Percentiles rank a stretch among this genome's conserved stretches.
Conservation (phyloP, 352 stramenopile genomes). For the Phytophthora foliorum region DNA sequence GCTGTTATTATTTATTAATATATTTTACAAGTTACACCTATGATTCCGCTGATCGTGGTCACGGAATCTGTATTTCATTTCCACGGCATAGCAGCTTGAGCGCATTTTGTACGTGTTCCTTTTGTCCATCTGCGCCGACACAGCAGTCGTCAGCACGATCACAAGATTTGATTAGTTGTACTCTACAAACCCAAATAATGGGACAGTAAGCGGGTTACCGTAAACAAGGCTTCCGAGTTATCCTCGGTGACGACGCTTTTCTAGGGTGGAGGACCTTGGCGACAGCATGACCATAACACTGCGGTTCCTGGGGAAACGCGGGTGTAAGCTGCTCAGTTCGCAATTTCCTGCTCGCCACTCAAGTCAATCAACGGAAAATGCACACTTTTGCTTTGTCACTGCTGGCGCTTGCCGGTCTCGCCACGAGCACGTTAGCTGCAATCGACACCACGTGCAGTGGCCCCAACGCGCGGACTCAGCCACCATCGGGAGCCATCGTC, state of each 20-base stretch:
- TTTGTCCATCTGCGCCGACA: background rate
- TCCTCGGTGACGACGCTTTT: too few species aligned
- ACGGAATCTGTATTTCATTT: background rate
- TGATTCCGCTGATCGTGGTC: too few species aligned
- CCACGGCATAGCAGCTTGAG: background rate
- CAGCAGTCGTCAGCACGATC: background rate
- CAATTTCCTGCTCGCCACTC: background rate
- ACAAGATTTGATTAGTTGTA: background rate
- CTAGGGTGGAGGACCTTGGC: too few species aligned
- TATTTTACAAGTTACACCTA: too few species aligned
- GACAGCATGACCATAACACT: too few species aligned
- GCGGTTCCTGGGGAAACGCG: background rate
- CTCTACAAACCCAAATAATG: too few species aligned
- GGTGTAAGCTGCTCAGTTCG: background rate
- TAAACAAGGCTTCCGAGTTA: too few species aligned
- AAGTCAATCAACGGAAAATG: constrained; percentile 3
- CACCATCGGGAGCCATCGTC: background rate
- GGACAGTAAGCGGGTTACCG: too few species aligned
- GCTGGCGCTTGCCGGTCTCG: background rate
- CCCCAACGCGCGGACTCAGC: background rate
- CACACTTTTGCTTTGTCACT: constrained; percentile 1
- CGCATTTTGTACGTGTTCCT: too few species aligned
- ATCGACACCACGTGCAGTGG: background rate
- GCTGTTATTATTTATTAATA: too few species aligned
- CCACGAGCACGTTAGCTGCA: background rate